Evolutionary conservation across 306 rosid genomes (phyloP).

Genomic region (Sesbania bispinosa): DNA sequence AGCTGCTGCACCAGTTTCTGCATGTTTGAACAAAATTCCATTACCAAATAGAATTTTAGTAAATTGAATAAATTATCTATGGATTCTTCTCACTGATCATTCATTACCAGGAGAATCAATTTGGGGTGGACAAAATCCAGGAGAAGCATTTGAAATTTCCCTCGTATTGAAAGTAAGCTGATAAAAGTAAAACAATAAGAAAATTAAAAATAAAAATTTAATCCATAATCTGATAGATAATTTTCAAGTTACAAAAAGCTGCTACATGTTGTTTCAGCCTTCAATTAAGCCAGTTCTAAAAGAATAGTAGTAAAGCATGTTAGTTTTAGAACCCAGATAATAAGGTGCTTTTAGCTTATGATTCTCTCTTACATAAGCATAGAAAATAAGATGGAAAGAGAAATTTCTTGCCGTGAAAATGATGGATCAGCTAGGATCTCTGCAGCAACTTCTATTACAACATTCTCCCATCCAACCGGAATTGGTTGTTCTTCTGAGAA

Average conservation of each 20-base stretch:
- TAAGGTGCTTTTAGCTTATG: neutral
- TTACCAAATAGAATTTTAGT: conserved; percentile 9
- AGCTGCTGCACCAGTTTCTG: conserved; percentile 86
- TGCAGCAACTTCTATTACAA: conserved; percentile 54
- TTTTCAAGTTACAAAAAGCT: neutral
- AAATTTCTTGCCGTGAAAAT: conserved; percentile 46
- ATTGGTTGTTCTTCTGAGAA: conserved; percentile 81
- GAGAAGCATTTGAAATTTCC: conserved; percentile 80
- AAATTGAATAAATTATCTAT: neutral
- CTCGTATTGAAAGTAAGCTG: conserved; percentile 58
- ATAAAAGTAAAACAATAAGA: conserved; percentile 25
- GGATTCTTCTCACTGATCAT: neutral
- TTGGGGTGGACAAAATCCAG: conserved; percentile 71
- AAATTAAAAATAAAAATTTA: neutral
- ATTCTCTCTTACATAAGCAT: neutral
- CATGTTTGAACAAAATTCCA: conserved; percentile 28
- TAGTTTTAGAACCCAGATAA: too few species aligned
- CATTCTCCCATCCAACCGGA: conserved; percentile 84
- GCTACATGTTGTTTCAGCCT: neutral
- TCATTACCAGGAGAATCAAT: conserved; percentile 71
- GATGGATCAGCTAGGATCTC: conserved; percentile 79
- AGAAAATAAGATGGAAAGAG: neutral
- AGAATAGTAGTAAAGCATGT: neutral
- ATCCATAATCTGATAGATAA: neutral
- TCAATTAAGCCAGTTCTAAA: conserved; percentile 1